A percentile compares a stretch with the other conserved stretches of the same genome.
phyloP scores from a whole-genome alignment of 495 filamentous ascomycete genomes.

The Daldinia grandis region DNA sequence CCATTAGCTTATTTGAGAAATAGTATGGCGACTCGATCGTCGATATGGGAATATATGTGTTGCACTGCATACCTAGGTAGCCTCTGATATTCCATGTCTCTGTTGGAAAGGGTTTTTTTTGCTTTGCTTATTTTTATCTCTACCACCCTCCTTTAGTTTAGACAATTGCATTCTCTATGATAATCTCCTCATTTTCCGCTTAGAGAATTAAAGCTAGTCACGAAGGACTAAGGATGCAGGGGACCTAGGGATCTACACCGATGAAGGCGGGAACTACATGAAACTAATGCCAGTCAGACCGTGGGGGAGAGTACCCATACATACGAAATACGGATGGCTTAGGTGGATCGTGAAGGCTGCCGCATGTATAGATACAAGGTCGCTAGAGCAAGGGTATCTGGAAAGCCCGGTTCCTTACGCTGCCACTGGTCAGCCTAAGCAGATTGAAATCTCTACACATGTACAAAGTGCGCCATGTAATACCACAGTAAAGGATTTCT shows the following conservation, averaged over 20 bases:
- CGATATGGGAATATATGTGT: not conserved
- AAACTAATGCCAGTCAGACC: slow-evolving; percentile 36
- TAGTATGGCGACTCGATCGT: not conserved
- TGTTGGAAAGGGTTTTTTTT: not conserved
- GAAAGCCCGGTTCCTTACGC: not conserved
- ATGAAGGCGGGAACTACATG: slow-evolving; percentile 29
- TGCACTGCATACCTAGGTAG: not conserved
- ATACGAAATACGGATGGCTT: not conserved
- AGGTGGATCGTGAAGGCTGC: not conserved
- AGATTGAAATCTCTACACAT: not conserved
- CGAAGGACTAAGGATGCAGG: slow-evolving; percentile 22
- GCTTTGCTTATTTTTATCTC: slow-evolving; percentile 1
- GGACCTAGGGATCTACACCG: slow-evolving; percentile 31
- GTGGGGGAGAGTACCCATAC: slow-evolving; percentile 23
- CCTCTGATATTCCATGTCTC: not conserved
- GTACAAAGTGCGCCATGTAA: not conserved
- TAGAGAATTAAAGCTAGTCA: not conserved
- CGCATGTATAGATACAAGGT: not conserved
- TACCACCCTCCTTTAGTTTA: not conserved
- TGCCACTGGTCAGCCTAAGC: not conserved
- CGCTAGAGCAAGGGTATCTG: not conserved
- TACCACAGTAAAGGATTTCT: not conserved
- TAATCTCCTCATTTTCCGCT: slow-evolving; percentile 8
- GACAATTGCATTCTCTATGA: not conserved
- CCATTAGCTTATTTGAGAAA: slow-evolving; percentile 30